Conservation (phyloP, 768 basidiomycete genomes). For the Epithele typhae region DNA sequence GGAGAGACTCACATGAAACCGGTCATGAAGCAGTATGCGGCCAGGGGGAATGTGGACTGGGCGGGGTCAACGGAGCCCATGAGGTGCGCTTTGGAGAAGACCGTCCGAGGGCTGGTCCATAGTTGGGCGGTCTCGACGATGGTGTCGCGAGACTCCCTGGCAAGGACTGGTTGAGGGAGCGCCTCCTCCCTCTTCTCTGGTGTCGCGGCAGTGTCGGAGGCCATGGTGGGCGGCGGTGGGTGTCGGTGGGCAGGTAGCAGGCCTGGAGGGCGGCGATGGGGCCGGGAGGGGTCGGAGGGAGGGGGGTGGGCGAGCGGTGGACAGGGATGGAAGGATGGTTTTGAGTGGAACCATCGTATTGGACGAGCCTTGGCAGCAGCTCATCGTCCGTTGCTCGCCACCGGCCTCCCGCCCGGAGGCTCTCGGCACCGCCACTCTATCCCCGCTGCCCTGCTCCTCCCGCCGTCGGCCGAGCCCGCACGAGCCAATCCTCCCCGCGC, state of each 20-base stretch:
- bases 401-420: slow-evolving; percentile 5
- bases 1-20: slow-evolving; percentile 68
- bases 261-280: no score
- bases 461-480: no score
- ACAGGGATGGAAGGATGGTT: no score
- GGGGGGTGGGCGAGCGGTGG: no score
- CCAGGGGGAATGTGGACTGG: slow-evolving; percentile 46
- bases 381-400: not conserved
- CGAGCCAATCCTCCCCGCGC: no score
- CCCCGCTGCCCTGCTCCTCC: no score
- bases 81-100: slow-evolving; percentile 21
- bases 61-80: slow-evolving; percentile 48
- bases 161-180: slow-evolving; percentile 11
- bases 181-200: slow-evolving; percentile 15
- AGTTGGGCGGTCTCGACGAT: slow-evolving; percentile 17
- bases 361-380: slow-evolving; percentile 8
- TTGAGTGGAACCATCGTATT: slow-evolving; percentile 2
- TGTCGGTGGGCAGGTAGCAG: no score
- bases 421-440: slow-evolving; percentile 12
- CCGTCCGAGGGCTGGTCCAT: slow-evolving; percentile 19
- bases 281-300: no score
- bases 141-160: slow-evolving; percentile 12
- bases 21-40: slow-evolving; percentile 75
- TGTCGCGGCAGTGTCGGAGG: slow-evolving; percentile 1
- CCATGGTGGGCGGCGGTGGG: not conserved